Conservation (phyloP, 179 eudicot genomes). For the Corrigiola litoralis region DNA sequence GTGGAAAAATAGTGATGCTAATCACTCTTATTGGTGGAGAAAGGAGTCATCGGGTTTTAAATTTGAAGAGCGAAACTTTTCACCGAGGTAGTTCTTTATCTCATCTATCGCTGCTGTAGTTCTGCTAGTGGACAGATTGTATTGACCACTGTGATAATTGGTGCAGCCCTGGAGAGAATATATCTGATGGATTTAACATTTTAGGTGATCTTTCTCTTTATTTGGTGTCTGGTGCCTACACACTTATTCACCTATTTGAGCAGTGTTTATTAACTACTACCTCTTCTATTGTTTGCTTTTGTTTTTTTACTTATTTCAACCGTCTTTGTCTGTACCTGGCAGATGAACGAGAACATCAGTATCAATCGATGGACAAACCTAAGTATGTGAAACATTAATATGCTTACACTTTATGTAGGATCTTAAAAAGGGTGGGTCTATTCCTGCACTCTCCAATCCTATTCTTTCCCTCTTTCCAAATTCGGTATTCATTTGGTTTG, state of each 20-base stretch:
- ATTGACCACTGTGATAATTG: neutral
- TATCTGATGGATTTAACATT: conserved; percentile 20
- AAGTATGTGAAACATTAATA: too few relatives aligned
- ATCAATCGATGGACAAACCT: conserved; percentile 28
- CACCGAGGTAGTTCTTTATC: conserved; percentile 37
- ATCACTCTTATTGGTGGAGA: conserved; percentile 25
- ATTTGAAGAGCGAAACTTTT: conserved; percentile 24
- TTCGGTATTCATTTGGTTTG: too few relatives aligned
- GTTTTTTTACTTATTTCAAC: conserved; percentile 29
- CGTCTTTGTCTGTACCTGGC: conserved; percentile 24
- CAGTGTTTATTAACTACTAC: conserved; percentile 9
- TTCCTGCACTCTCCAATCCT: too few relatives aligned
- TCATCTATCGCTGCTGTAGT: neutral
- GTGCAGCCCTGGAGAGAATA: conserved; percentile 38
- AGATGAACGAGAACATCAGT: conserved; percentile 25
- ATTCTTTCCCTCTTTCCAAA: too few relatives aligned
- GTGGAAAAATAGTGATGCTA: conserved; percentile 31
- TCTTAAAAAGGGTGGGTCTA: too few relatives aligned
- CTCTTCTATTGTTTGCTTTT: too few relatives aligned
- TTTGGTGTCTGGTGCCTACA: conserved; percentile 5
- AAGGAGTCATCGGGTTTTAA: conserved; percentile 31
- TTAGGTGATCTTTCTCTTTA: conserved; percentile 31
- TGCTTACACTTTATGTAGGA: too few relatives aligned
- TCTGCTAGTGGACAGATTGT: neutral
- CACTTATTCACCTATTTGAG: neutral